Evolutionary conservation across 768 basidiomycete species (phyloP).

Genomic region (Floccularia luteovirens): DNA sequence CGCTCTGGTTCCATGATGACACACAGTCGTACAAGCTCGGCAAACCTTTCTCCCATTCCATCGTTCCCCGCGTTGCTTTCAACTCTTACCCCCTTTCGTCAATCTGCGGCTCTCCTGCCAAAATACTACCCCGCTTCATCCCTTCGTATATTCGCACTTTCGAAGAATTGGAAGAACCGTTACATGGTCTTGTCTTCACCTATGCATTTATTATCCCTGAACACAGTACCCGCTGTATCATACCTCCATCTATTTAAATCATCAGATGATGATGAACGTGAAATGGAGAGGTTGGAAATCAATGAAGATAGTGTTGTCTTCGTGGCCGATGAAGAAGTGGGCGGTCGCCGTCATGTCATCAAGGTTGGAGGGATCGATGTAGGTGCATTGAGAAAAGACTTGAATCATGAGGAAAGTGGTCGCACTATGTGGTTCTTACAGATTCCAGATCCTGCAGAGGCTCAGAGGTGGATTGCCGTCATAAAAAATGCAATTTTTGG

Average conservation of each 20-base stretch:
- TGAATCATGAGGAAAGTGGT: constrained; percentile 38
- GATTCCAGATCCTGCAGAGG: constrained; percentile 49
- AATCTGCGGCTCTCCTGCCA: constrained; percentile 46
- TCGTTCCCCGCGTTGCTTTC: constrained; percentile 55
- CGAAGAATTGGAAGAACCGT: constrained; percentile 66
- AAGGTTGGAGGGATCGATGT: constrained; percentile 63
- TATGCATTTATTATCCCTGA: constrained; percentile 24
- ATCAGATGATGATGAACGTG: constrained; percentile 47
- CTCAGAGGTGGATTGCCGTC: constrained; percentile 68
- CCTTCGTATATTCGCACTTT: constrained; percentile 63
- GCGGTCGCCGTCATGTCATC: constrained; percentile 44
- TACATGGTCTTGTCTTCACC: constrained; percentile 54
- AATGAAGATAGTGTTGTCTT: constrained; percentile 73
- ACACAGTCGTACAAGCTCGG: constrained; percentile 30
- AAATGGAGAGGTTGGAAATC: constrained; percentile 70
- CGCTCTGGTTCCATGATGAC: constrained; percentile 30
- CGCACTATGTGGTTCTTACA: constrained; percentile 67
- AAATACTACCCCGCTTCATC: constrained; percentile 67
- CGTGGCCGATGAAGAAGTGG: constrained; percentile 53
- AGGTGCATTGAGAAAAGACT: constrained; percentile 36
- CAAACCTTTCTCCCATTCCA: constrained; percentile 33
- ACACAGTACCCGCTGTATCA: constrained; percentile 32
- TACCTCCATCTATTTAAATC: constrained; percentile 75
- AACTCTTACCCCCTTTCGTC: constrained; percentile 42
- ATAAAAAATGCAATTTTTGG: constrained; percentile 69